phyloP scores from a whole-genome alignment of 2,329 filamentous ascomycete species.

The Dactylonectria macrodidyma region DNA sequence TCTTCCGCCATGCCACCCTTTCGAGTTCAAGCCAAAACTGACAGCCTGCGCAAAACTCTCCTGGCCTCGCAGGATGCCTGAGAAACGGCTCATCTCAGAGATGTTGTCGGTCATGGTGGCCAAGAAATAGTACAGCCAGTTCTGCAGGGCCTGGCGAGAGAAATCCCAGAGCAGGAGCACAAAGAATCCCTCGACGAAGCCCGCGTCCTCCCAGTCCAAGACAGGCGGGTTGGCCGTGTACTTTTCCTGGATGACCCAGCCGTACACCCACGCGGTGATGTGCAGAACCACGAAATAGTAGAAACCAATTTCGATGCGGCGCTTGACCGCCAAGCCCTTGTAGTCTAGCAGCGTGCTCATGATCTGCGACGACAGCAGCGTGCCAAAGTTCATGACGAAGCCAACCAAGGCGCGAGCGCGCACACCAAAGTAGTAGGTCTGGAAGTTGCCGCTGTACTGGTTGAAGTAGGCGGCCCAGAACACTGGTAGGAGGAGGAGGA shows the following conservation, averaged over 20 bases:
- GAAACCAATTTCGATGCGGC: slow-evolving; percentile 59
- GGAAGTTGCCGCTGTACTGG: slow-evolving; percentile 24
- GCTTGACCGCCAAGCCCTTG: slow-evolving; percentile 32
- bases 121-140: slow-evolving; percentile 70
- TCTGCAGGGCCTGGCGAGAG: slow-evolving; percentile 66
- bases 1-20: slow-evolving; percentile 55
- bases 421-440: slow-evolving; percentile 28
- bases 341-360: slow-evolving; percentile 26
- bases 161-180: slow-evolving; percentile 66
- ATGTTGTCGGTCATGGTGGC: slow-evolving; percentile 70
- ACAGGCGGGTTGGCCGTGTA: slow-evolving; percentile 59
- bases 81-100: slow-evolving; percentile 62
- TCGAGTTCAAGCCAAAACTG: slow-evolving; percentile 57
- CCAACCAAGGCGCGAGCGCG: slow-evolving; percentile 26
- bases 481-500: slow-evolving; percentile 16
- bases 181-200: slow-evolving; percentile 63
- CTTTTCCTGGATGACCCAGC: slow-evolving; percentile 67
- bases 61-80: slow-evolving; percentile 57
- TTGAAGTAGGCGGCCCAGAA: slow-evolving; percentile 31
- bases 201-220: slow-evolving; percentile 58
- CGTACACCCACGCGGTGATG: slow-evolving; percentile 65
- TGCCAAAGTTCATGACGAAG: slow-evolving; percentile 25
- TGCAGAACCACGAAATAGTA: slow-evolving; percentile 63
- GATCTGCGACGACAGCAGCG: slow-evolving; percentile 22
- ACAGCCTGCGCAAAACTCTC: slow-evolving; percentile 59